Base-by-base conservation (phyloP, 257 asterid species). In the Prunella vulgaris region DNA sequence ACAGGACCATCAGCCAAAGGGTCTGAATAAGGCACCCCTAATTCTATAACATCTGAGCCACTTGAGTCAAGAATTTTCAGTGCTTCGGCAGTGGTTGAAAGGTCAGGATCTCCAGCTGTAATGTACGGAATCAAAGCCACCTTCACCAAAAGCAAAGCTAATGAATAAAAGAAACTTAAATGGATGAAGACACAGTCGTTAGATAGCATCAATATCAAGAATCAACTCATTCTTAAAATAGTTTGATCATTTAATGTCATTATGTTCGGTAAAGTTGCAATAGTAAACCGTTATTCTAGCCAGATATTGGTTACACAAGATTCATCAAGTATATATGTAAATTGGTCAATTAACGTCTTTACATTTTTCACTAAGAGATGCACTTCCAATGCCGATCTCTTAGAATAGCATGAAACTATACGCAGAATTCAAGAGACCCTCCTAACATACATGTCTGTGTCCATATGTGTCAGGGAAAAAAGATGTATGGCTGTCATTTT, bases 1-100 rank as follows among this genome's bases (percentile, higher is more conserved):
- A 90, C 95, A 21, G 95, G 95, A 46, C 96, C 96, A 77, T 90
- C 96, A 69, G 96, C 96, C 74, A 90, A 74, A 22, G 96, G 96
- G 76, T 90, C 96, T 44, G 96, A 87, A 72, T 90, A 90, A 73
- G 96, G 96, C 69, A 90, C 84, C 18, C 96, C 96, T 38, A 90
- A 74, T 77, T 90, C 96, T 42, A 90, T 90, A 64, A 90, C 81
- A 71, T 90, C 90, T 22, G 88, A 83, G 60, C 96, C 96, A 64
- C 96, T 87, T 25, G 74, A 80, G 74, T 87, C 95, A 12, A 90
- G 88, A 69, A 90, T 40, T 81, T 87, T 87, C 81, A 90, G 79
- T 6, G 91, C 96, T 76, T 85, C 88, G 10, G 95, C 90, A 12
- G 96, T 90, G 62, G 88, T 86, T 32, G 89, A 71, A 69, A 90